Percentiles rank a stretch among this genome's conserved stretches.
Conservation (phyloP, 1,284 basidiomycete genomes). For the Rhodotorula sp. region DNA sequence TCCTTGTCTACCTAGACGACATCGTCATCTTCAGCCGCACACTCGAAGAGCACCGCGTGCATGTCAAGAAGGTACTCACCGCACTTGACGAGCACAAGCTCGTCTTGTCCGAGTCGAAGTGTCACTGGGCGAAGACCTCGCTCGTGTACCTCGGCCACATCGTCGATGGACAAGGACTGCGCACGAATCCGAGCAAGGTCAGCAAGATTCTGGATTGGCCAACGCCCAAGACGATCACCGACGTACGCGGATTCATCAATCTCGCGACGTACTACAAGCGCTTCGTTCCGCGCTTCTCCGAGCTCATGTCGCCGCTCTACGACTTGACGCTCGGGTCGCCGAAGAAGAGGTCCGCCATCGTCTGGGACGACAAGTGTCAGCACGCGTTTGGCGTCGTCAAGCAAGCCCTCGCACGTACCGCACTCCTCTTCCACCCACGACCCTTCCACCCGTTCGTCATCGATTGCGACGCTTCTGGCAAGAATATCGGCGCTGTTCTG, state of each 20-base stretch:
- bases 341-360: too few species aligned
- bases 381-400: too few species aligned
- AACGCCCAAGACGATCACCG: slow-evolving; percentile 46
- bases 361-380: not conserved
- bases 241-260: slow-evolving; percentile 52
- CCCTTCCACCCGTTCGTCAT: too few species aligned
- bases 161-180: slow-evolving; percentile 47
- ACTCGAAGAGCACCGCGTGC: slow-evolving; percentile 48
- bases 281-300: slow-evolving; percentile 53
- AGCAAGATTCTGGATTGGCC: slow-evolving; percentile 52
- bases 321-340: slow-evolving; percentile 26
- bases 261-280: slow-evolving; percentile 48
- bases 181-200: slow-evolving; percentile 54
- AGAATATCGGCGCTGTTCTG: too few species aligned
- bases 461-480: too few species aligned
- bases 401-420: too few species aligned
- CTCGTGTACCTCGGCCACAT: slow-evolving; percentile 55
- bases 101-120: slow-evolving; percentile 22
- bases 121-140: slow-evolving; percentile 18
- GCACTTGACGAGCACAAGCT: slow-evolving; percentile 43
- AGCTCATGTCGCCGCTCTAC: slow-evolving; percentile 48
- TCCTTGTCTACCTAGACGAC: slow-evolving; percentile 49
- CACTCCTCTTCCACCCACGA: too few species aligned
- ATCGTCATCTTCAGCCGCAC: slow-evolving; percentile 52
- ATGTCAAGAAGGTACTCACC: slow-evolving; percentile 50